Percentiles rank a stretch among this genome's conserved stretches.
These are phyloP conservation scores for Pichia californica DNA, from an alignment of 805 yeast genomes.

Conservation along the genomic window DNA sequence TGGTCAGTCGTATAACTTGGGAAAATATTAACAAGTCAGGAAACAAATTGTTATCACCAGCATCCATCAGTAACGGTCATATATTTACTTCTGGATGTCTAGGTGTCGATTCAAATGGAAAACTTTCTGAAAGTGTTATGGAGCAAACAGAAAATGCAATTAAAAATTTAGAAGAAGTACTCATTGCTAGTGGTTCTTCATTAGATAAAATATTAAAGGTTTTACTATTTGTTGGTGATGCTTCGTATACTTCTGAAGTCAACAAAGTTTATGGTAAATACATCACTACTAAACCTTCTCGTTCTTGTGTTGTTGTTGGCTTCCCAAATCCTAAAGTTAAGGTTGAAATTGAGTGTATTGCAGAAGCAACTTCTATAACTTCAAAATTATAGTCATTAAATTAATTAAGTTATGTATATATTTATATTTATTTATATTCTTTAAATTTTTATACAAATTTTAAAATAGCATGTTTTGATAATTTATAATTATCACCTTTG, in stretches of 20 bases:
- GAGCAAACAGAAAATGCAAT: slow-evolving; percentile 43
- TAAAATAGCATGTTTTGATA: too few relatives aligned
- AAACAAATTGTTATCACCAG: slow-evolving; percentile 34
- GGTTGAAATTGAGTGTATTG: slow-evolving; percentile 39
- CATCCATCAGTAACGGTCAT: slow-evolving; percentile 33
- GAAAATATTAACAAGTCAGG: slow-evolving; percentile 27
- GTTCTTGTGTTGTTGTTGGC: slow-evolving; percentile 45
- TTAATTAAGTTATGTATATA: neutral
- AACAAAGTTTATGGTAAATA: slow-evolving; percentile 41
- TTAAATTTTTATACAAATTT: too few relatives aligned
- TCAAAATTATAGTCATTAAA: slow-evolving; percentile 7
- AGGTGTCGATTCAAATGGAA: slow-evolving; percentile 31
- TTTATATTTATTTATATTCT: neutral
- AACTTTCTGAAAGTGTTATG: slow-evolving; percentile 36
- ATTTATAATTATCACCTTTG: too few relatives aligned
- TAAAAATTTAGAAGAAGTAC: slow-evolving; percentile 34
- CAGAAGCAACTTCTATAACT: slow-evolving; percentile 1
- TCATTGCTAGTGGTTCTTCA: slow-evolving; percentile 40
- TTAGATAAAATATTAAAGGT: slow-evolving; percentile 43
- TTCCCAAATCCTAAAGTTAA: slow-evolving; percentile 43
- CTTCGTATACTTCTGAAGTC: slow-evolving; percentile 35
- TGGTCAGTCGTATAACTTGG: slow-evolving; percentile 31
- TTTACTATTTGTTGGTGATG: slow-evolving; percentile 40
- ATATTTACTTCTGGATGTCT: slow-evolving; percentile 46
- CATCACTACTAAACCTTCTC: slow-evolving; percentile 46